These are phyloP conservation scores for Astrothelium subdiscretum DNA, from an alignment of 495 filamentous ascomycete species.

Conservation along the genomic window DNA sequence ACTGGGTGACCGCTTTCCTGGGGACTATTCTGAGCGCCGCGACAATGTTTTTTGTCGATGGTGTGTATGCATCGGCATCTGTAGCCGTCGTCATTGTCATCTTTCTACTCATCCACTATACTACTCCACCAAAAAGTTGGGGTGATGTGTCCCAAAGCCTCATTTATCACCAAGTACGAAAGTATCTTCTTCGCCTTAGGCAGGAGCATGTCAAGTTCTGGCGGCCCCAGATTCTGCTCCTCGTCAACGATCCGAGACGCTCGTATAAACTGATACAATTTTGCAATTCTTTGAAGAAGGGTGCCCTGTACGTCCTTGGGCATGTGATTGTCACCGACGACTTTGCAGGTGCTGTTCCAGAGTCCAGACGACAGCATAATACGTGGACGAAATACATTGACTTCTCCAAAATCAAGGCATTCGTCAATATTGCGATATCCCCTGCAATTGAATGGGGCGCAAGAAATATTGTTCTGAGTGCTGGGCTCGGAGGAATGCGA, in stretches of 20 bases:
- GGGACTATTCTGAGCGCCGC: slow-evolving; percentile 62
- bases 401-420: slow-evolving; percentile 78
- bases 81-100: slow-evolving; percentile 61
- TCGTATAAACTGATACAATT: slow-evolving; percentile 79
- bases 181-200: slow-evolving; percentile 69
- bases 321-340: slow-evolving; percentile 80
- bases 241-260: slow-evolving; percentile 68
- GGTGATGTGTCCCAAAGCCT: slow-evolving; percentile 81
- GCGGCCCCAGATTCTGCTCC: slow-evolving; percentile 73
- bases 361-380: slow-evolving; percentile 68
- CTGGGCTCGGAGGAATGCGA: slow-evolving; percentile 80
- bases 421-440: slow-evolving; percentile 73
- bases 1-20: slow-evolving; percentile 66
- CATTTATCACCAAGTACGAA: slow-evolving; percentile 86
- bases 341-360: slow-evolving; percentile 64
- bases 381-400: slow-evolving; percentile 81
- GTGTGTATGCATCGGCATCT: slow-evolving; percentile 64
- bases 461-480: slow-evolving; percentile 67
- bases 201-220: slow-evolving; percentile 91
- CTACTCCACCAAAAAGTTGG: slow-evolving; percentile 75
- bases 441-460: slow-evolving; percentile 78
- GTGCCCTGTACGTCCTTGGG: slow-evolving; percentile 70
- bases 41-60: slow-evolving; percentile 87
- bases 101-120: slow-evolving; percentile 78
- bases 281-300: slow-evolving; percentile 85